Evolutionary conservation across 305 asterid genomes (phyloP), one percentile per base, ranked within the genome.

Genomic region (Euphrasia arctica): DNA sequence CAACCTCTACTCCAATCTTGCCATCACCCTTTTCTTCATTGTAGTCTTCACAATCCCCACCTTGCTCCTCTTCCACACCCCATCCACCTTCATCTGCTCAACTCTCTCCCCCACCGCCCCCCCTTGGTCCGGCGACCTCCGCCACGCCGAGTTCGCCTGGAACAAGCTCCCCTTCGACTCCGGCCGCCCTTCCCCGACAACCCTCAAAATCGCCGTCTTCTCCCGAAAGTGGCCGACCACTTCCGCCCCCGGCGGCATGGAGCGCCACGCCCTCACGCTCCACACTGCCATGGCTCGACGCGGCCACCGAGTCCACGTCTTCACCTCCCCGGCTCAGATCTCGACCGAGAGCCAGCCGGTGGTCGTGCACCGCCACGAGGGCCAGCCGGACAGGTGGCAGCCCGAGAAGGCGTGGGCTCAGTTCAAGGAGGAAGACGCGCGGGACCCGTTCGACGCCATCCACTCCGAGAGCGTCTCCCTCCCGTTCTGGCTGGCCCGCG

Each of bases 271-370:
- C 0, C 75, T 85, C 11, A 89, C 96, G 3, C 78, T 91, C 62
- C 91, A 89, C 69, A 77, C 79, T 4, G 83, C 92, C 22, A 80
- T 91, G 15, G 84, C 95, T 0, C 81, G 62, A 3, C 85, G 96
- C 3, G 92, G 98, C 0, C 98, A 91, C 43, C 70, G 60, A 22
- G 82, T 87, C 1, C 98, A 91, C 65, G 69, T 91, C 49, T 89
- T 89, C 70, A 91, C 95, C 4, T 89, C 98, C 36, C 96, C 95
- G n/a, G n/a, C n/a, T n/a, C n/a, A n/a, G n/a, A n/a, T n/a, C n/a
- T n/a, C n/a, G 14, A 11, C 62, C 39, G 42, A 22, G 8, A 34
- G 70, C 47, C 54, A 61, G 54, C 96, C 96, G 2, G 29, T 74
- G 0, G 74, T 91, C n/a, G n/a, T n/a, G 51, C 98, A 89, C 63